Percentiles rank a stretch among this genome's conserved stretches.
phyloP scores from a whole-genome alignment of 78 protist genomes.

The Dictyostelium citrinum region DNA sequence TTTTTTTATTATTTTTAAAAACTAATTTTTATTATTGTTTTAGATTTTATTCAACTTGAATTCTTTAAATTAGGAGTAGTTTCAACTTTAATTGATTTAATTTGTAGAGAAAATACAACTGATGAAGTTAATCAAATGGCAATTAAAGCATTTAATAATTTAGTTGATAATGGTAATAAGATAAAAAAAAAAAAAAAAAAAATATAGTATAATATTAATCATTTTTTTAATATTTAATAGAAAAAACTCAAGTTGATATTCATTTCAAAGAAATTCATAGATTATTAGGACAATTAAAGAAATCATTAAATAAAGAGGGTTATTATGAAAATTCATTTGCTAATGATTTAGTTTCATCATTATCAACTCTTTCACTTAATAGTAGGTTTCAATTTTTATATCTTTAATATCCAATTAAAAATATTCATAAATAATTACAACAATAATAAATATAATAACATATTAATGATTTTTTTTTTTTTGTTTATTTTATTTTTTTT shows the following conservation, averaged over 20 bases:
- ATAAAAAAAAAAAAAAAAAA: background rate
- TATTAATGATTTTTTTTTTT: too few species aligned
- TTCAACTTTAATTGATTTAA: conserved; percentile 1
- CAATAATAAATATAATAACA: too few species aligned
- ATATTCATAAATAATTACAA: background rate
- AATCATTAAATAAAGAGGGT: conserved; percentile 41
- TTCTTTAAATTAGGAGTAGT: conserved; percentile 23
- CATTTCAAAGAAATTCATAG: background rate
- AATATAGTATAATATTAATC: background rate
- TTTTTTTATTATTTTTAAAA: background rate
- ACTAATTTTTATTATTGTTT: background rate
- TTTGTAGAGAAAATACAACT: background rate
- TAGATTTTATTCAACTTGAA: background rate
- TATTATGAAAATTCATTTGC: conserved; percentile 59
- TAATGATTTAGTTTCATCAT: background rate
- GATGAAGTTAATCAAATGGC: conserved; percentile 31
- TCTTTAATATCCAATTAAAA: background rate
- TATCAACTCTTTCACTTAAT: background rate
- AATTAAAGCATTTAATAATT: conserved; percentile 24
- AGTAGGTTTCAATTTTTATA: conserved; percentile 22
- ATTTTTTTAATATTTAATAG: background rate
- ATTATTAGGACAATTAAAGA: background rate
- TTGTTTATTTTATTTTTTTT: background rate
- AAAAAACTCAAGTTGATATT: background rate
- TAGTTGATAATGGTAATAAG: conserved; percentile 14